Conservation (phyloP, 768 basidiomycete species). For the Mycena polygramma region DNA sequence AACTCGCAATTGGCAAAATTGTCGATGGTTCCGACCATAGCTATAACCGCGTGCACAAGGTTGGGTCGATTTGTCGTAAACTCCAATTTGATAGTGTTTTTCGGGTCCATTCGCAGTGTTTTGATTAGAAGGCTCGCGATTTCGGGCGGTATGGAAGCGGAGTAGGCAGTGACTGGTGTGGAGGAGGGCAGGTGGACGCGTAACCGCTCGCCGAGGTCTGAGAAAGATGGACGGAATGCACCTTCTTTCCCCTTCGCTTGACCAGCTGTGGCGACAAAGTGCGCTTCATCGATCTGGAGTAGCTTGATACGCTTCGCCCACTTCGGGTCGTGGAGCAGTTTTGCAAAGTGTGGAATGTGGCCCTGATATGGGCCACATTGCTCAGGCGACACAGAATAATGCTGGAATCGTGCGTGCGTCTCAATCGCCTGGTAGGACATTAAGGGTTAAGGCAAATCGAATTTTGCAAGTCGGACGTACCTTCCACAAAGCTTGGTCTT, state of each 20-base stretch:
- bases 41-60: not conserved
- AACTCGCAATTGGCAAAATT: constrained; percentile 13
- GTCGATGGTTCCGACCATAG: constrained; percentile 2
- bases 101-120: constrained; percentile 7
- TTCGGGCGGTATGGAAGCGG: not conserved
- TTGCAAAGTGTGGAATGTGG: constrained; percentile 28
- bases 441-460: not conserved
- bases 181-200: constrained; percentile 7
- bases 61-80: constrained; percentile 16
- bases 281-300: constrained; percentile 38
- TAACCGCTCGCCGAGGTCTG: constrained; percentile 2
- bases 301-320: constrained; percentile 22
- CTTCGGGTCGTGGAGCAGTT: constrained; percentile 9
- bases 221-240: constrained; percentile 4
- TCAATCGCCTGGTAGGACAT: too few relatives aligned
- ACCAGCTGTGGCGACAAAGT: constrained; percentile 38
- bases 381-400: constrained; percentile 34
- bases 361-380: constrained; percentile 35
- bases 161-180: constrained; percentile 8
- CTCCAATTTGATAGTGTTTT: not conserved
- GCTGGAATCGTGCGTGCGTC: not conserved
- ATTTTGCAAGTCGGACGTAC: constrained; percentile 8
- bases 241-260: constrained; percentile 1
- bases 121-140: not conserved
- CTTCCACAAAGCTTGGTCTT: constrained; percentile 36